A percentile compares a stretch with the other conserved stretches of the same genome.
phyloP scores from a whole-genome alignment of 2,329 filamentous ascomycete species.

The Paramyrothecium roridum region DNA sequence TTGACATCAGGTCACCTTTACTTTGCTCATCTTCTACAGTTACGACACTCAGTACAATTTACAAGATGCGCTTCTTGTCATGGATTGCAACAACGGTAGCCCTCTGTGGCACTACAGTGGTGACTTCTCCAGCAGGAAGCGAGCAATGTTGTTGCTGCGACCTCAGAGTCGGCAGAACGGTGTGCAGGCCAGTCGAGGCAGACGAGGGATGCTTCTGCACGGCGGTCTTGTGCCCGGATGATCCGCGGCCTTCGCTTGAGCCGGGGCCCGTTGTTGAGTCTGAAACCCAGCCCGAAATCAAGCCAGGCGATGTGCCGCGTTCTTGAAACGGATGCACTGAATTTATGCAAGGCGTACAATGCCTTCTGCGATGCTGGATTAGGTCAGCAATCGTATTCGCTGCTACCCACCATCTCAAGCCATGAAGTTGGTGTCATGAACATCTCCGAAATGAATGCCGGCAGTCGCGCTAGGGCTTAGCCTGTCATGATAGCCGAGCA shows the following conservation, averaged over 20 bases:
- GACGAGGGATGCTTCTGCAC: conserved; percentile 3
- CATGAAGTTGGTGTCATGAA: too few species aligned
- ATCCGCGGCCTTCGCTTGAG: neutral
- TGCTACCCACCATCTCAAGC: too few species aligned
- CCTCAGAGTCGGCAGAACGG: conserved; percentile 1
- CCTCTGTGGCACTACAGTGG: neutral
- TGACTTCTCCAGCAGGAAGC: neutral
- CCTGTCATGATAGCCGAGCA: too few species aligned
- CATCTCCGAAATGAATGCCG: too few species aligned
- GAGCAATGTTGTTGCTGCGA: conserved; percentile 10
- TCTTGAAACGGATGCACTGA: too few species aligned
- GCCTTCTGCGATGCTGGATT: too few species aligned
- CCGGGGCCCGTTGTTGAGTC: too few species aligned
- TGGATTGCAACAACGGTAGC: neutral
- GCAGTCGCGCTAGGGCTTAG: too few species aligned
- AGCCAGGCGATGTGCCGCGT: too few species aligned
- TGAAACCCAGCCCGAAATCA: too few species aligned
- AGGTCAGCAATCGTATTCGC: too few species aligned
- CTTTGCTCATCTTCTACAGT: neutral
- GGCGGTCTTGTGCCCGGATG: conserved; percentile 3
- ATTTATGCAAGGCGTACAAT: too few species aligned
- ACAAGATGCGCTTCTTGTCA: conserved; percentile 2
- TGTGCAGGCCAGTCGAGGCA: conserved; percentile 2
- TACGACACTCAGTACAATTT: neutral
- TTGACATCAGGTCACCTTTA: neutral